These are phyloP conservation scores for Leccinellum luteum DNA, from an alignment of 768 basidiomycete species.

Conservation along the genomic window DNA sequence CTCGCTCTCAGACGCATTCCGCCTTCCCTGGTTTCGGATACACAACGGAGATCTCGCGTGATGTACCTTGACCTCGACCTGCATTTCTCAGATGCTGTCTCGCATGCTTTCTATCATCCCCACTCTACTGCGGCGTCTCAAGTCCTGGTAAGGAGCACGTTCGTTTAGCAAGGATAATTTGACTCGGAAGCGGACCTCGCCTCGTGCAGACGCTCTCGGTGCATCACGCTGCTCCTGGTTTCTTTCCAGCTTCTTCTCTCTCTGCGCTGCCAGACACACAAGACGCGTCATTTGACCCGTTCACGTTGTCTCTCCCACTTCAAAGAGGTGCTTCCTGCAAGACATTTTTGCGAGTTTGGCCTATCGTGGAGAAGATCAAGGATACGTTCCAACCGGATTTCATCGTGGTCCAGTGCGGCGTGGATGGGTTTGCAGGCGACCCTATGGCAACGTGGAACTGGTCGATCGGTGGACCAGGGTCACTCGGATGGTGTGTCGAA, in stretches of 20 bases:
- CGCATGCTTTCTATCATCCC: constrained; percentile 63
- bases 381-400: constrained; percentile 71
- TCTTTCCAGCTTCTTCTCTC: constrained; percentile 69
- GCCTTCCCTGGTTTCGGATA: constrained; percentile 12
- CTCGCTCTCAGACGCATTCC: constrained; percentile 56
- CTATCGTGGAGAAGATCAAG: constrained; percentile 56
- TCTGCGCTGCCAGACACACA: constrained; percentile 43
- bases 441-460: constrained; percentile 74
- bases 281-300: constrained; percentile 45
- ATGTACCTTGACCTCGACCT: constrained; percentile 94
- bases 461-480: constrained; percentile 57
- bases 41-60: constrained; percentile 50
- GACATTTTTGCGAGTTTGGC: constrained; percentile 67
- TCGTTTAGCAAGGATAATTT: background rate
- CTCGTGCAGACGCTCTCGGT: constrained; percentile 67
- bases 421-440: constrained; percentile 85
- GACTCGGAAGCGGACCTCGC: background rate
- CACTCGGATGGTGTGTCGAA: constrained; percentile 66
- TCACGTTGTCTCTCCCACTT: constrained; percentile 81
- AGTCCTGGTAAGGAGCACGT: constrained; percentile 41
- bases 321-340: constrained; percentile 60
- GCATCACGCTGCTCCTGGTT: constrained; percentile 79
- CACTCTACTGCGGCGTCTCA: constrained; percentile 37
- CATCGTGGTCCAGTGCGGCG: constrained; percentile 81
- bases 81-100: constrained; percentile 89